Evolutionary conservation across 2,329 filamentous ascomycete genomes (phyloP).

Genomic region (Sarocladium strictum): DNA sequence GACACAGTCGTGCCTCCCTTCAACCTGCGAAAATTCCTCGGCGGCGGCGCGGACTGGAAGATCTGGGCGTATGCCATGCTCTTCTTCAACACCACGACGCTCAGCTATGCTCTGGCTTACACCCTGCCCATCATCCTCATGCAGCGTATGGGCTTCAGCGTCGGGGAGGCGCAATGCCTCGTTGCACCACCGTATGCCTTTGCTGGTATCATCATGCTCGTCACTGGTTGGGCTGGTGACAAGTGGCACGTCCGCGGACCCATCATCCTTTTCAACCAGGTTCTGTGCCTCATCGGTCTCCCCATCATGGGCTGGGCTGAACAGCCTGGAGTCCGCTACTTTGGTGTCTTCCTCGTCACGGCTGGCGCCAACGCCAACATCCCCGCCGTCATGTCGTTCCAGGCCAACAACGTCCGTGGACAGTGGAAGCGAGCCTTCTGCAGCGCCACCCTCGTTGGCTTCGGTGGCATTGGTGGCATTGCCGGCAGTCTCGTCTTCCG

Average conservation of each 20-base stretch:
- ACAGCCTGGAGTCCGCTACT: slow-evolving; percentile 55
- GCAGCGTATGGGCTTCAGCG: slow-evolving; percentile 55
- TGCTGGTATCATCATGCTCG: slow-evolving; percentile 57
- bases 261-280: slow-evolving; percentile 58
- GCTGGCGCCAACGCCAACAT: slow-evolving; percentile 74
- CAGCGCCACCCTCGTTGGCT: slow-evolving; percentile 15
- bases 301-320: slow-evolving; percentile 65
- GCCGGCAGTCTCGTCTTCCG: slow-evolving; percentile 16
- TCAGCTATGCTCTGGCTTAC: slow-evolving; percentile 70
- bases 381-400: slow-evolving; percentile 69
- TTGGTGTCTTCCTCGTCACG: slow-evolving; percentile 70
- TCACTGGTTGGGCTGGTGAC: slow-evolving; percentile 59
- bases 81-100: slow-evolving; percentile 62
- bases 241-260: slow-evolving; percentile 60
- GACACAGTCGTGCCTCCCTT: slow-evolving; percentile 51
- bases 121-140: slow-evolving; percentile 72
- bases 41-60: slow-evolving; percentile 44
- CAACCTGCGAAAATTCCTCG: slow-evolving; percentile 38
- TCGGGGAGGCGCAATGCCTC: slow-evolving; percentile 62
- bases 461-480: slow-evolving; percentile 19
- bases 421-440: slow-evolving; percentile 20
- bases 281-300: slow-evolving; percentile 62
- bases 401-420: slow-evolving; percentile 54
- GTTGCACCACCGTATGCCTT: slow-evolving; percentile 64
- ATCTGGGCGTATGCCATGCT: slow-evolving; percentile 58